These are phyloP conservation scores for Glebionis coronaria DNA, from an alignment of 129 eudicot genomes.

Conservation along the genomic window DNA sequence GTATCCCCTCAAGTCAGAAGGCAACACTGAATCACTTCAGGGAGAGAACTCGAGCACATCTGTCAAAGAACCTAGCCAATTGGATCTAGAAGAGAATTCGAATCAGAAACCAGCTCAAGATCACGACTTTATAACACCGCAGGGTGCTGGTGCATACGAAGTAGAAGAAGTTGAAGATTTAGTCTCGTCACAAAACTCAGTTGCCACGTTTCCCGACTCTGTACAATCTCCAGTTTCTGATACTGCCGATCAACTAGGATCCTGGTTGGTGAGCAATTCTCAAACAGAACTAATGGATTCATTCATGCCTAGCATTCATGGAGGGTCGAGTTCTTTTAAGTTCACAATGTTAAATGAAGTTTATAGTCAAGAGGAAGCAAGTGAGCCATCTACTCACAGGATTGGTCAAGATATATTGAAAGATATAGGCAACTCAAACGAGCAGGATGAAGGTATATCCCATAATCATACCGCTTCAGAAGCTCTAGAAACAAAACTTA, in stretches of 20 bases:
- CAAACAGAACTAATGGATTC: slow-evolving; percentile 25
- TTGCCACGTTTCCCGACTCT: slow-evolving; percentile 31
- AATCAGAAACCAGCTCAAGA: slow-evolving; percentile 28
- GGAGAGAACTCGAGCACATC: slow-evolving; percentile 36
- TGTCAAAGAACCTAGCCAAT: slow-evolving; percentile 38
- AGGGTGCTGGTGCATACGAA: slow-evolving; percentile 30
- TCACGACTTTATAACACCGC: slow-evolving; percentile 26
- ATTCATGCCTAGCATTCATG: too few relatives aligned
- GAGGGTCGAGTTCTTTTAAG: neutral
- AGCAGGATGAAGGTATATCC: slow-evolving; percentile 2
- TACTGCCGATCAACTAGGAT: slow-evolving; percentile 35
- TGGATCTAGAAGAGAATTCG: slow-evolving; percentile 43
- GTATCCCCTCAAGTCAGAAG: slow-evolving; percentile 54
- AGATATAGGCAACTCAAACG: neutral
- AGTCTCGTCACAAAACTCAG: slow-evolving; percentile 53
- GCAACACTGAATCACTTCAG: slow-evolving; percentile 23
- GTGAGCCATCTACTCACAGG: neutral
- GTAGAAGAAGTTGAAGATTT: slow-evolving; percentile 52
- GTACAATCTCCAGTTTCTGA: slow-evolving; percentile 40
- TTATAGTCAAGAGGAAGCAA: neutral
- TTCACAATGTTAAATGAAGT: neutral
- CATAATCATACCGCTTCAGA: neutral
- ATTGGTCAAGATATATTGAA: neutral
- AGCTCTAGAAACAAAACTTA: slow-evolving; percentile 3
- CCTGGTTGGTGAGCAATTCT: slow-evolving; percentile 33